A percentile compares a stretch with the other conserved stretches of the same genome.
These are phyloP conservation scores for Gossypium turneri DNA, from an alignment of 345 rosid genomes.

Conservation along the genomic window DNA sequence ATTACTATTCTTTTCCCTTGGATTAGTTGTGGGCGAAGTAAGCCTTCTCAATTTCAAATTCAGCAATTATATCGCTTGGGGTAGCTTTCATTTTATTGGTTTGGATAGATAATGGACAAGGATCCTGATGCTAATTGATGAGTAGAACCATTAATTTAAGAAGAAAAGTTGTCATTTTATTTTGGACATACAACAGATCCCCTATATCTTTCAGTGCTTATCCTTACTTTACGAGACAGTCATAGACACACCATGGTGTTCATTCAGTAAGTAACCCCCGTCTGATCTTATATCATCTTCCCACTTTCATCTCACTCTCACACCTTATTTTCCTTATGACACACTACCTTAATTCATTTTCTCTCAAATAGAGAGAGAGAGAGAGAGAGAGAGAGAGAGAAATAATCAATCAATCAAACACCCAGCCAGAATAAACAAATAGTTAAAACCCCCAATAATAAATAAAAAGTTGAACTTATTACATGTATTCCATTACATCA, in stretches of 20 bases:
- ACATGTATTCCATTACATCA: neutral
- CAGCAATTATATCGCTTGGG: no score
- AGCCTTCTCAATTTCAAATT: no score
- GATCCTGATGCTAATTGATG: no score
- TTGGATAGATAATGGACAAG: no score
- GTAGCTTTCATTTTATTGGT: no score
- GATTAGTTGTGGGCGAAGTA: no score
- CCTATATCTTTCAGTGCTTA: constrained; percentile 4
- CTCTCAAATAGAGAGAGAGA: neutral
- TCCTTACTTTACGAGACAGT: constrained; percentile 8
- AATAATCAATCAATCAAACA: neutral
- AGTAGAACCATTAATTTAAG: no score
- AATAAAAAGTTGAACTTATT: neutral
- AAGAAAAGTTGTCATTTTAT: no score
- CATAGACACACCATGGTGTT: neutral
- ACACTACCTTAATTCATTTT: neutral
- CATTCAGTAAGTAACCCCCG: no score
- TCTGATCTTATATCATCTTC: neutral
- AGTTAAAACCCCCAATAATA: neutral
- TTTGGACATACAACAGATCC: neutral
- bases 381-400: no score
- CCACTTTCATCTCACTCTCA: neutral
- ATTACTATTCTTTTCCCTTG: no score
- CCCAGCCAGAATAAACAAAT: neutral
- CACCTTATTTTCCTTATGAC: neutral